These are phyloP conservation scores for Veloboletus limbatus DNA, from an alignment of 1,284 basidiomycete genomes.

Conservation along the genomic window DNA sequence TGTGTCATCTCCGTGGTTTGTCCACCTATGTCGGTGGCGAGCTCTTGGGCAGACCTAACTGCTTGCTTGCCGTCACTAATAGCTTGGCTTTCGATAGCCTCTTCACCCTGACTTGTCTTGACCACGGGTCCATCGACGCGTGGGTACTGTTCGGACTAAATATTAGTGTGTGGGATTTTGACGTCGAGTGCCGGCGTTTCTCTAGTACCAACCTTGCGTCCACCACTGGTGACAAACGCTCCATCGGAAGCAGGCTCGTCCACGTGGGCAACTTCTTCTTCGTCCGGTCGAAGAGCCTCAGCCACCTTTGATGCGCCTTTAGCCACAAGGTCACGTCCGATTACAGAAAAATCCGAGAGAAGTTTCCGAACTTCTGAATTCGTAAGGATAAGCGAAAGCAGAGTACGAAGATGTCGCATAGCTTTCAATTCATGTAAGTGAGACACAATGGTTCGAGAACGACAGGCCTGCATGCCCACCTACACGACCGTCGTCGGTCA, in stretches of 20 bases:
- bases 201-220: constrained; percentile 40
- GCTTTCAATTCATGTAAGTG: constrained; percentile 42
- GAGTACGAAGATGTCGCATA: constrained; percentile 80
- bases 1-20: constrained; percentile 2
- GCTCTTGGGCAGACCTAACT: constrained; percentile 21
- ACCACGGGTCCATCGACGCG: constrained; percentile 38
- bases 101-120: constrained; percentile 32
- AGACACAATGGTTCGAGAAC: neutral
- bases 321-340: constrained; percentile 86
- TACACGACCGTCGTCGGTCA: constrained; percentile 56
- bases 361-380: constrained; percentile 93
- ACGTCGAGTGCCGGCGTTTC: constrained; percentile 54
- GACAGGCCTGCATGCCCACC: constrained; percentile 39
- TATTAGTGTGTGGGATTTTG: constrained; percentile 44
- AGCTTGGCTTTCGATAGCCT: constrained; percentile 21
- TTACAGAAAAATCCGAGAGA: constrained; percentile 74
- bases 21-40: constrained; percentile 13
- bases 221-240: constrained; percentile 53
- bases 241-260: constrained; percentile 70
- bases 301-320: constrained; percentile 75
- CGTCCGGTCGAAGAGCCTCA: constrained; percentile 64
- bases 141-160: constrained; percentile 48
- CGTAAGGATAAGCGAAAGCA: constrained; percentile 80
- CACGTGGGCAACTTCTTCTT: constrained; percentile 61
- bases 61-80: constrained; percentile 23